Conservation (phyloP, 495 filamentous ascomycete genomes). For the Filosporella fistucella region DNA sequence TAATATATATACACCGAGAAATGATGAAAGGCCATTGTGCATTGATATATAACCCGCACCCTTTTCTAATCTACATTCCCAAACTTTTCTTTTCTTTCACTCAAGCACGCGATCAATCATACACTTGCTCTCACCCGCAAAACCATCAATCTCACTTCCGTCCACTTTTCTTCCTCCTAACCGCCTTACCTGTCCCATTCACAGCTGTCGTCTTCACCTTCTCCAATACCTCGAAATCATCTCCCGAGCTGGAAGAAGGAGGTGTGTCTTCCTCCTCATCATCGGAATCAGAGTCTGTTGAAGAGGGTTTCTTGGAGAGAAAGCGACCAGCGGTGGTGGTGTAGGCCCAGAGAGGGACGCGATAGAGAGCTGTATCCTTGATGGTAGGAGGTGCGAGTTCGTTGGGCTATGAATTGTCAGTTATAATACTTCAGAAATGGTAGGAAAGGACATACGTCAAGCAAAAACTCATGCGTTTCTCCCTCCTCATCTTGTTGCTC, state of each 20-base stretch:
- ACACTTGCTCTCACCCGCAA: too few species aligned
- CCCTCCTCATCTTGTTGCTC: conserved; percentile 88
- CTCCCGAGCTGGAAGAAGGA: conserved; percentile 39
- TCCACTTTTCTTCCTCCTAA: conserved; percentile 18
- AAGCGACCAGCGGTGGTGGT: conserved; percentile 50
- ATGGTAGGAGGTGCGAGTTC: conserved; percentile 63
- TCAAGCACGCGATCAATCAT: too few species aligned
- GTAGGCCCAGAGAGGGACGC: conserved; percentile 64
- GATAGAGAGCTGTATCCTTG: conserved; percentile 64
- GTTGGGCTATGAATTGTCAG: conserved; percentile 40
- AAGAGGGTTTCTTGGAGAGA: conserved; percentile 30
- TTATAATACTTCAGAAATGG: background rate
- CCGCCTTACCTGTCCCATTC: conserved; percentile 20
- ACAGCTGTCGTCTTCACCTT: conserved; percentile 34
- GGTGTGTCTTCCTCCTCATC: conserved; percentile 31
- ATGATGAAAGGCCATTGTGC: too few species aligned
- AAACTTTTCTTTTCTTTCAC: too few species aligned
- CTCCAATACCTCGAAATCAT: conserved; percentile 53
- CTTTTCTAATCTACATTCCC: too few species aligned
- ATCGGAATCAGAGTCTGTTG: conserved; percentile 30
- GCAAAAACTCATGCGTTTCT: conserved; percentile 70
- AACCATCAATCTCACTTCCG: too few species aligned
- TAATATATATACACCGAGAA: too few species aligned
- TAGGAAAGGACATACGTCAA: conserved; percentile 56
- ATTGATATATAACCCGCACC: too few species aligned